Percentiles rank a stretch among this genome's conserved stretches.
Conservation (phyloP, 257 asterid genomes). For the Paulownia fortunei region DNA sequence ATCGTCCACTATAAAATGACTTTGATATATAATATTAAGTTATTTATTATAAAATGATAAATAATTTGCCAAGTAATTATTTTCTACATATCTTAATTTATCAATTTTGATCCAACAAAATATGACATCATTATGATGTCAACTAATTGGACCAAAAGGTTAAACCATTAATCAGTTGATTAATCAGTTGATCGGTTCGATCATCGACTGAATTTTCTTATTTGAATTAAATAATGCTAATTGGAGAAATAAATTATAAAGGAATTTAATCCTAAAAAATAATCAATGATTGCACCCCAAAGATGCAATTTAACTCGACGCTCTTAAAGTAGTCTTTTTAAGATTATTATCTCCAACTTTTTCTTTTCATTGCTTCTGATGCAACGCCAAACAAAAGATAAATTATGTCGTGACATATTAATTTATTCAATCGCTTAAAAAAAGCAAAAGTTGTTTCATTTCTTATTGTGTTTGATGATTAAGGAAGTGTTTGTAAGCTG, state of each 20-base stretch:
- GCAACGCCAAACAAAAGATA: slow-evolving; percentile 46
- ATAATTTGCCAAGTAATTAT: neutral
- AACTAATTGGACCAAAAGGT: slow-evolving; percentile 28
- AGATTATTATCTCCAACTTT: slow-evolving; percentile 37
- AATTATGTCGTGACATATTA: slow-evolving; percentile 42
- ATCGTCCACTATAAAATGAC: too few relatives aligned
- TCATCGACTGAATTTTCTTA: neutral
- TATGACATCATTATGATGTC: slow-evolving; percentile 21
- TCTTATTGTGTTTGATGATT: neutral
- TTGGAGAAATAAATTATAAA: slow-evolving; percentile 6
- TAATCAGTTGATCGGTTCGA: neutral
- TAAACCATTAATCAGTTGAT: too few relatives aligned
- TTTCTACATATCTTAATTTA: neutral
- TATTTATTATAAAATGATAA: too few relatives aligned
- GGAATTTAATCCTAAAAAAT: slow-evolving; percentile 26
- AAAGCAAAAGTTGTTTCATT: slow-evolving; percentile 19
- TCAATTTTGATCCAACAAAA: neutral
- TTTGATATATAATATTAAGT: too few relatives aligned
- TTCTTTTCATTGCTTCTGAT: slow-evolving; percentile 45
- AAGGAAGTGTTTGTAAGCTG: slow-evolving; percentile 26
- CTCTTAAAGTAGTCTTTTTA: slow-evolving; percentile 40
- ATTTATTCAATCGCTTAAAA: slow-evolving; percentile 22
- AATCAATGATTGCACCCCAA: slow-evolving; percentile 73
- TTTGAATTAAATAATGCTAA: slow-evolving; percentile 14
- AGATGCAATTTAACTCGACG: slow-evolving; percentile 72